A percentile compares a stretch with the other conserved stretches of the same genome.
Evolutionary conservation across 495 filamentous ascomycete genomes (phyloP).

Genomic region (Talaromyces trachyspermus): DNA sequence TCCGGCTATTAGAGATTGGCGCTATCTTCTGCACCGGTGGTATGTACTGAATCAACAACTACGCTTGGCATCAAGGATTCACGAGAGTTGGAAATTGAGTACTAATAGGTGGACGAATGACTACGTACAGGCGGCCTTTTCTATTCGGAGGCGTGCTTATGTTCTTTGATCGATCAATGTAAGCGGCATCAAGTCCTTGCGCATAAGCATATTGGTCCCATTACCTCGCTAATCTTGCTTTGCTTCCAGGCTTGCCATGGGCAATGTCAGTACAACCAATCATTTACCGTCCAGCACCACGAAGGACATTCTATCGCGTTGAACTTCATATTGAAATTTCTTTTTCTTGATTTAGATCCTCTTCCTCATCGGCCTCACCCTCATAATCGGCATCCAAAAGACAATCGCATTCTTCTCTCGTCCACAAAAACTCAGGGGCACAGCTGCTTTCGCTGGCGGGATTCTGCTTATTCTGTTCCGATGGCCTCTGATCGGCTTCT

Average conservation of each 20-base stretch:
- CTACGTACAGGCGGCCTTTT: slow-evolving; percentile 70
- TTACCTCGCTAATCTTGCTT: neutral
- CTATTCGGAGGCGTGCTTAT: slow-evolving; percentile 85
- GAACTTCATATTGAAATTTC: too few relatives aligned
- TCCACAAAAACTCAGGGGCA: slow-evolving; percentile 85
- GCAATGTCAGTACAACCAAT: slow-evolving; percentile 52
- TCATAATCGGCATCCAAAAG: slow-evolving; percentile 90
- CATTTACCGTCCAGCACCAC: neutral
- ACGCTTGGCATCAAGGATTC: too few relatives aligned
- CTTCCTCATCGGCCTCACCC: slow-evolving; percentile 89
- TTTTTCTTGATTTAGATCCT: slow-evolving; percentile 72
- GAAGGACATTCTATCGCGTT: neutral
- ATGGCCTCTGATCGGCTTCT: slow-evolving; percentile 85
- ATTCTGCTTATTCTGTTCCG: slow-evolving; percentile 77
- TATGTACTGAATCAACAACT: slow-evolving; percentile 46
- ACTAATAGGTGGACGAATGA: neutral
- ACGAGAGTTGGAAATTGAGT: slow-evolving; percentile 12
- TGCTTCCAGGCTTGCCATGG: slow-evolving; percentile 65
- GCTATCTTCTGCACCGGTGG: slow-evolving; percentile 93
- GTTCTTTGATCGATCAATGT: slow-evolving; percentile 97
- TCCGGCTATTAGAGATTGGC: slow-evolving; percentile 68
- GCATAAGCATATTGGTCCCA: neutral
- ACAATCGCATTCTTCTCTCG: slow-evolving; percentile 90
- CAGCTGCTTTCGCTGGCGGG: slow-evolving; percentile 78
- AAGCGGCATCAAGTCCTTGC: slow-evolving; percentile 19